phyloP scores from a whole-genome alignment of 352 stramenopile genomes.

The Phytophthora pseudosyringae region DNA sequence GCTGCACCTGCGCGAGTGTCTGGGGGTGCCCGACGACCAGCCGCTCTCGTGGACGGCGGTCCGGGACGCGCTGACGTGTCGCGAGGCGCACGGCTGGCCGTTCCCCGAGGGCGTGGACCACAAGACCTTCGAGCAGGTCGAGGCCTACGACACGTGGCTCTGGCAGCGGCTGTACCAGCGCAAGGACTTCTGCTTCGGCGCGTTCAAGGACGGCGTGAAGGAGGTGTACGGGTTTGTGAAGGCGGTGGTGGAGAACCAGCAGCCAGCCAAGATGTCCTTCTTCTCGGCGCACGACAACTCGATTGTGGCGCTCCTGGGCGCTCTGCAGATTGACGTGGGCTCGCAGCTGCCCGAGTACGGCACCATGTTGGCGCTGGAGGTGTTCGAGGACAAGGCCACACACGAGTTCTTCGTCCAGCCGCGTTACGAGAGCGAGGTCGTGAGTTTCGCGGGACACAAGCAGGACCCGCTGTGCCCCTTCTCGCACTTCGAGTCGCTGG shows the following conservation, averaged over 20 bases:
- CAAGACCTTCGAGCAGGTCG: slow-evolving; percentile 62
- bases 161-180: slow-evolving; percentile 80
- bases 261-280: slow-evolving; percentile 67
- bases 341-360: slow-evolving; percentile 69
- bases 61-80: slow-evolving; percentile 72
- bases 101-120: slow-evolving; percentile 74
- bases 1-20: slow-evolving; percentile 43
- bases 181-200: slow-evolving; percentile 61
- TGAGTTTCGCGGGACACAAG: slow-evolving; percentile 63
- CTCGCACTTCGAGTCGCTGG: slow-evolving; percentile 62
- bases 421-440: slow-evolving; percentile 59
- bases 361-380: slow-evolving; percentile 70
- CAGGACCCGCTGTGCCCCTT: slow-evolving; percentile 68
- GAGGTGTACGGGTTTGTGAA: slow-evolving; percentile 66
- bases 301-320: slow-evolving; percentile 77
- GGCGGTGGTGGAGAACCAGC: slow-evolving; percentile 43
- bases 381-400: slow-evolving; percentile 60
- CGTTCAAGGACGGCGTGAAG: slow-evolving; percentile 69
- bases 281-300: slow-evolving; percentile 89
- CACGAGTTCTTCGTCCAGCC: slow-evolving; percentile 63
- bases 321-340: slow-evolving; percentile 71
- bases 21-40: slow-evolving; percentile 54
- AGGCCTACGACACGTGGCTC: slow-evolving; percentile 80
- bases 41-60: slow-evolving; percentile 78
- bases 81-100: slow-evolving; percentile 59